Percentiles rank a stretch among this genome's conserved stretches.
phyloP scores from a whole-genome alignment of 2,329 filamentous ascomycete genomes.

The Cadophora sp. region DNA sequence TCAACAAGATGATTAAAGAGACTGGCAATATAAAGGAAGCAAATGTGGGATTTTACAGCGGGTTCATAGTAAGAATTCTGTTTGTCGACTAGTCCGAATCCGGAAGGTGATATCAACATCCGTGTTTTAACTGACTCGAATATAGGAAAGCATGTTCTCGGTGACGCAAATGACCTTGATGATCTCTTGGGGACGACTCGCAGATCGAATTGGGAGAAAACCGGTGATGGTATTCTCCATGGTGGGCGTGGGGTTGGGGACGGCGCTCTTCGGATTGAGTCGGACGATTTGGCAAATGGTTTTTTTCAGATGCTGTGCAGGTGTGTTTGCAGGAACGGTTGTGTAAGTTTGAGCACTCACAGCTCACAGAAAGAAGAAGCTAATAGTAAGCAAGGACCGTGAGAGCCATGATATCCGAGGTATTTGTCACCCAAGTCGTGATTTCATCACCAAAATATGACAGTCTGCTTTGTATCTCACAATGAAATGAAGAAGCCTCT shows the following conservation, averaged over 20 bases:
- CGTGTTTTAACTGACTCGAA: not conserved
- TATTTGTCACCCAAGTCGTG: not conserved
- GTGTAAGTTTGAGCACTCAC: slow-evolving; percentile 52
- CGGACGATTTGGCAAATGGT: slow-evolving; percentile 76
- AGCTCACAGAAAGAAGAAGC: not conserved
- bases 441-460: not conserved
- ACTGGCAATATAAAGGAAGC: slow-evolving; percentile 65
- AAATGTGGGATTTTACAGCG: slow-evolving; percentile 83
- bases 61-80: slow-evolving; percentile 61
- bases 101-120: not conserved
- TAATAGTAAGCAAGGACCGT: slow-evolving; percentile 56
- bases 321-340: slow-evolving; percentile 75
- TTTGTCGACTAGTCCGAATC: slow-evolving; percentile 2
- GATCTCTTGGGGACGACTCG: slow-evolving; percentile 73
- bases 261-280: slow-evolving; percentile 72
- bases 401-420: slow-evolving; percentile 73
- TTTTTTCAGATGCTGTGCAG: slow-evolving; percentile 71
- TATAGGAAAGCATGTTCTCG: slow-evolving; percentile 70
- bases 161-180: slow-evolving; percentile 79
- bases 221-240: slow-evolving; percentile 74
- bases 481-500: too few relatives aligned
- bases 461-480: too few relatives aligned
- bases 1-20: slow-evolving; percentile 77
- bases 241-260: slow-evolving; percentile 65
- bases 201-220: slow-evolving; percentile 74